A percentile compares a stretch with the other conserved stretches of the same genome.
Conservation (phyloP, 1,139 yeast genomes). For the Debaryomyces robertsiae region DNA sequence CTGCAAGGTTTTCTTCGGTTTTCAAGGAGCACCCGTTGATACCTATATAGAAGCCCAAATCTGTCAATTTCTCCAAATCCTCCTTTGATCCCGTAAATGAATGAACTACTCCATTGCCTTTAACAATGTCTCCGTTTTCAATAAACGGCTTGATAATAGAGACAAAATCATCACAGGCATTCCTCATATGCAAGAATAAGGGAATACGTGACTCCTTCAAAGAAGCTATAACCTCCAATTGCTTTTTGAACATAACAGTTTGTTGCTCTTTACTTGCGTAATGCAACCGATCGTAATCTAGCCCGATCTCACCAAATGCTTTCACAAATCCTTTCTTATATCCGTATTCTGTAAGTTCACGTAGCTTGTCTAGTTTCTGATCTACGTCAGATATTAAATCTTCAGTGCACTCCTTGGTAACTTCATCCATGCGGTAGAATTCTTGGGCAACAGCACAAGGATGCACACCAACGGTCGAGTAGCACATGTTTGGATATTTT, state of each 20-base stretch:
- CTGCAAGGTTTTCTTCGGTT: slow-evolving; percentile 70
- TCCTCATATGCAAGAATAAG: slow-evolving; percentile 85
- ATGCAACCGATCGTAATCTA: slow-evolving; percentile 88
- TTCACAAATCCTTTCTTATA: slow-evolving; percentile 51
- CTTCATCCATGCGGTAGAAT: slow-evolving; percentile 28
- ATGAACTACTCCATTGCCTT: slow-evolving; percentile 76
- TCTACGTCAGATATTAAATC: slow-evolving; percentile 27
- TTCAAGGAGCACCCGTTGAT: slow-evolving; percentile 92
- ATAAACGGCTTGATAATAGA: slow-evolving; percentile 59
- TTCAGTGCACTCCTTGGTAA: slow-evolving; percentile 24
- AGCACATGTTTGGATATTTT: slow-evolving; percentile 37
- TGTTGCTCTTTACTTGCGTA: slow-evolving; percentile 74
- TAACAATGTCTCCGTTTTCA: slow-evolving; percentile 36
- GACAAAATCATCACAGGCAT: slow-evolving; percentile 81
- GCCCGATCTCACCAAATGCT: slow-evolving; percentile 91
- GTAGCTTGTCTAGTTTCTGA: slow-evolving; percentile 50
- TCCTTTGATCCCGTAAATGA: slow-evolving; percentile 86
- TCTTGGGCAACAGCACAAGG: slow-evolving; percentile 83
- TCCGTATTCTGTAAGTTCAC: slow-evolving; percentile 53
- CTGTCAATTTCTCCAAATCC: slow-evolving; percentile 57
- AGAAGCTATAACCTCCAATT: slow-evolving; percentile 61
- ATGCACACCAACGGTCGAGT: slow-evolving; percentile 89
- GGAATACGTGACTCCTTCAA: slow-evolving; percentile 60
- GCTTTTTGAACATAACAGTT: slow-evolving; percentile 63
- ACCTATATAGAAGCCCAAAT: slow-evolving; percentile 70